Percentiles rank a stretch among this genome's conserved stretches.
phyloP scores from a whole-genome alignment of 768 basidiomycete genomes.

The Russula ochroleuca region DNA sequence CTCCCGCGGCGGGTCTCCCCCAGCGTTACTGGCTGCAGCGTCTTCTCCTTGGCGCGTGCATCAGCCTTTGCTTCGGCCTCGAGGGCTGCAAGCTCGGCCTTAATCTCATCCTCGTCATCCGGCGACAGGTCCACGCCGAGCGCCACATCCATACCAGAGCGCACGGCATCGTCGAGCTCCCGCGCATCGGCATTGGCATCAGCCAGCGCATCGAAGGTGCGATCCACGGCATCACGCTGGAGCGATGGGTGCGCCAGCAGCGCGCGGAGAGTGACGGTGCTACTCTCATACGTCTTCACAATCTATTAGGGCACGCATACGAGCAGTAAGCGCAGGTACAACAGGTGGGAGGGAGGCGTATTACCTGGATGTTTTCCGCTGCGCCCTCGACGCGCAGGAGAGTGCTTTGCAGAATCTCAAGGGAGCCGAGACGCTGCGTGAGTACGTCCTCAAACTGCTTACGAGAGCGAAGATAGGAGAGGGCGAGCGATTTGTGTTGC shows the following conservation, averaged over 20 bases:
- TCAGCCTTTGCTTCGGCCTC: slow-evolving; percentile 42
- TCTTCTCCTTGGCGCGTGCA: slow-evolving; percentile 14
- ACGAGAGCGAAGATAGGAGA: slow-evolving; percentile 73
- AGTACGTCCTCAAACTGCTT: slow-evolving; percentile 79
- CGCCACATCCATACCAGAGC: slow-evolving; percentile 54
- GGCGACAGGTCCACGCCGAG: slow-evolving; percentile 41
- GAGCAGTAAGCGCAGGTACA: neutral
- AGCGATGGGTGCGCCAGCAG: slow-evolving; percentile 80
- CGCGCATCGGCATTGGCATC: slow-evolving; percentile 76
- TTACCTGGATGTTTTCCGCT: slow-evolving; percentile 83
- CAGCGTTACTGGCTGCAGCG: neutral
- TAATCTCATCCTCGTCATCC: slow-evolving; percentile 53
- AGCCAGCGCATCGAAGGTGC: slow-evolving; percentile 83
- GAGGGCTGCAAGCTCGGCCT: slow-evolving; percentile 61
- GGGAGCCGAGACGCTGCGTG: slow-evolving; percentile 65
- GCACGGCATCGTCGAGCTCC: slow-evolving; percentile 78
- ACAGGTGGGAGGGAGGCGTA: slow-evolving; percentile 2
- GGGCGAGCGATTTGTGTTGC: slow-evolving; percentile 68
- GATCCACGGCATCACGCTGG: slow-evolving; percentile 71
- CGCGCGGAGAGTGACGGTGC: slow-evolving; percentile 67
- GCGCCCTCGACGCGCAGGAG: slow-evolving; percentile 81
- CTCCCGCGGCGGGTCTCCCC: neutral
- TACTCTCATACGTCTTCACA: slow-evolving; percentile 80
- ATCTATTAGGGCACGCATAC: slow-evolving; percentile 47
- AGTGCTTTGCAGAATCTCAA: slow-evolving; percentile 71